Conservation (phyloP, 2,329 filamentous ascomycete species). For the Leptodontidium sp. region DNA sequence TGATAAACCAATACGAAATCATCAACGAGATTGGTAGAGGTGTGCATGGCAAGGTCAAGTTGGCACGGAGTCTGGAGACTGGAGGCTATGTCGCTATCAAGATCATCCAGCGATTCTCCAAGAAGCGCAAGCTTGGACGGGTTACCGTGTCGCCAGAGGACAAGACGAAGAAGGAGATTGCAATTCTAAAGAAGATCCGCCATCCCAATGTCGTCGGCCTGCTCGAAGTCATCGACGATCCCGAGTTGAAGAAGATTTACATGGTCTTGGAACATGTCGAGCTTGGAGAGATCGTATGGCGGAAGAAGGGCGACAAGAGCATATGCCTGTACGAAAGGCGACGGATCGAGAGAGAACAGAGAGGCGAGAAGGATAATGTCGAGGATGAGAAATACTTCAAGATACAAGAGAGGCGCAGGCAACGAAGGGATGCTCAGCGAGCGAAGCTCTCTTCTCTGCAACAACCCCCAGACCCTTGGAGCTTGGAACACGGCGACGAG, state of each 20-base stretch:
- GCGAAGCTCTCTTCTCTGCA: conserved; percentile 61
- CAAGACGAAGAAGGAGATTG: conserved; percentile 94
- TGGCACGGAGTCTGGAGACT: conserved; percentile 81
- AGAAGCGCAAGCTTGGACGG: conserved; percentile 88
- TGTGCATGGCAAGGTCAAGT: conserved; percentile 97
- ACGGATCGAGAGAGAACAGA: conserved; percentile 77
- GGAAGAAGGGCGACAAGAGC: conserved; percentile 84
- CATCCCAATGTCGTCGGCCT: conserved; percentile 97
- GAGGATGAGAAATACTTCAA: conserved; percentile 67
- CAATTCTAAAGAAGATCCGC: conserved; percentile 96
- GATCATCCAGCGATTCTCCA: conserved; percentile 95
- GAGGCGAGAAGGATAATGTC: conserved; percentile 63
- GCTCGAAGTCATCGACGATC: conserved; percentile 97
- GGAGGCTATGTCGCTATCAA: conserved; percentile 92
- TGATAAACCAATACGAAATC: conserved; percentile 98
- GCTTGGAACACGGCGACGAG: conserved; percentile 77
- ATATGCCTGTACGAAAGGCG: conserved; percentile 85
- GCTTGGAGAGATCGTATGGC: conserved; percentile 92
- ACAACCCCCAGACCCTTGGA: conserved; percentile 76
- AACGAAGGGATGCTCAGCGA: conserved; percentile 64
- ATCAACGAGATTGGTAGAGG: conserved; percentile 95
- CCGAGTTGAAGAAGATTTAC: conserved; percentile 96
- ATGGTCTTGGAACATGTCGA: conserved; percentile 97
- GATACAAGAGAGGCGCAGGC: conserved; percentile 65
- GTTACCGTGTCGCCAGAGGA: conserved; percentile 74